Conservation (phyloP, 208 protist genomes). For the Ichthyophonus hoferi region DNA sequence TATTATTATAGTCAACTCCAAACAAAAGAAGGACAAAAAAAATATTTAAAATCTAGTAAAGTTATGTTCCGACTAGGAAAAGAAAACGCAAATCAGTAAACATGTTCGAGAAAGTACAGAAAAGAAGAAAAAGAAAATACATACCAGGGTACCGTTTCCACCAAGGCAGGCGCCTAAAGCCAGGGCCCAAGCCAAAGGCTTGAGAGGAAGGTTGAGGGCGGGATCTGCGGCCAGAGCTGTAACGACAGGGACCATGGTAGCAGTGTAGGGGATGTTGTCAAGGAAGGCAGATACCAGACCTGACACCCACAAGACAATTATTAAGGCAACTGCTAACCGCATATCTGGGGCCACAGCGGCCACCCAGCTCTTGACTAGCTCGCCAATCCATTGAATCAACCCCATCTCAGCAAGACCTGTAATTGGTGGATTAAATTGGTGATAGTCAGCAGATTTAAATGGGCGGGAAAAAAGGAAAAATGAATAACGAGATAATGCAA, state of each 20-base stretch:
- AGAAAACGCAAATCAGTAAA: background rate
- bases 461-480: no score
- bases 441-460: no score
- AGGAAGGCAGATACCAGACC: slow-evolving; percentile 12
- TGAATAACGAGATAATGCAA: background rate
- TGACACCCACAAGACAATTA: slow-evolving; percentile 14
- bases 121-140: background rate
- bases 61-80: background rate
- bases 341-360: background rate
- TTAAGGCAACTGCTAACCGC: background rate
- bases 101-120: background rate
- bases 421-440: no score
- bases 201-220: slow-evolving; percentile 51
- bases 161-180: slow-evolving; percentile 55
- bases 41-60: background rate
- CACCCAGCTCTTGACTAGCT: background rate
- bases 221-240: slow-evolving; percentile 38
- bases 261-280: slow-evolving; percentile 19
- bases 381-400: slow-evolving; percentile 13
- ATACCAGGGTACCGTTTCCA: slow-evolving; percentile 9
- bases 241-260: slow-evolving; percentile 49
- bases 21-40: background rate
- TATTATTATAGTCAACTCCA: background rate
- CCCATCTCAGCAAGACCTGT: slow-evolving; percentile 7
- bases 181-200: slow-evolving; percentile 60